Evolutionary conservation across 2,329 filamentous ascomycete species (phyloP), one percentile per base, ranked within the genome.

Genomic region (Talaromyces sp.): DNA sequence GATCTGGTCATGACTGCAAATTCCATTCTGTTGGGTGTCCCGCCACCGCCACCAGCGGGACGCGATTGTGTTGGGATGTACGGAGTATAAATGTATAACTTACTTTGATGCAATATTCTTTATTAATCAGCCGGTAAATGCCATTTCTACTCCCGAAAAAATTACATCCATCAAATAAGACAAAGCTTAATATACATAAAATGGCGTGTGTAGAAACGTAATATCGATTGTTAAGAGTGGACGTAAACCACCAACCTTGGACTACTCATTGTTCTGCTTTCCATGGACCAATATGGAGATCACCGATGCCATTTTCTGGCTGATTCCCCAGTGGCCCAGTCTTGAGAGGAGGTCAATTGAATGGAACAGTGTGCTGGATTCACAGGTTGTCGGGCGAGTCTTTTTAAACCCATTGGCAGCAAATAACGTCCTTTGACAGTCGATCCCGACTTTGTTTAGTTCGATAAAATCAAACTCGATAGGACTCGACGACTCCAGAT

Each of bases 261-360:
- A 39, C 17, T n/a, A 39, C n/a, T 22, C 19, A 27, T 27, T 13
- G 13, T 51, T 22, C 19, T 22, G 44, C 44, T 27, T 51, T 22
- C 32, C 55, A 49, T 60, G 51, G 1, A 60, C 28, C 17, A 60
- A 49, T 9, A 60, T 19, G 2, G 58, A 60, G n/a, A 55, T 55
- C 19, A 60, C 11, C 22, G 58, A 55, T 10, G 52, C 58, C 28
- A 60, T 55, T 27, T 55, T 60, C 30, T 60, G 58, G 13, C 58
- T 60, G 25, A 60, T 60, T 3, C 58, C 58, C 58, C 58, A 60
- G 42, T 60, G 58, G 4, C 58, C 58, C 6, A 60, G n/a, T 10
- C 58, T 42, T 4, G 36, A 27, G 33, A 60, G 27, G 2, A 60
- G 27, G 47, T 60, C 58, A n/a, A 60, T 36, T 8, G 55, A 17